phyloP scores from a whole-genome alignment of 768 basidiomycete species.

The Tephrocybe sp. region DNA sequence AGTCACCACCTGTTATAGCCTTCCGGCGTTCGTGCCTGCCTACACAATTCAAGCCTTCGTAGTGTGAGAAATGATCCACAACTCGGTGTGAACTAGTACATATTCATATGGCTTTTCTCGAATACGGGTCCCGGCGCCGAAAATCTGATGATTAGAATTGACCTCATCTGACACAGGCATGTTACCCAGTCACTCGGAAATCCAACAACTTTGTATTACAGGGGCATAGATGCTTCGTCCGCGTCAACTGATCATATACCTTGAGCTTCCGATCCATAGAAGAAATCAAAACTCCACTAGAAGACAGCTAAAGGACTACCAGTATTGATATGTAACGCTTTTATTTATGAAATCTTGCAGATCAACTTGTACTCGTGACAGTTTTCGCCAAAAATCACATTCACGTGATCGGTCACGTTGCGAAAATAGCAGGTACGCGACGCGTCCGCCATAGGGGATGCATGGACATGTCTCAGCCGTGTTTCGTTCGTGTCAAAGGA shows the following conservation, averaged over 20 bases:
- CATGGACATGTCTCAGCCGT: neutral
- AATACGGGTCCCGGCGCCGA: no score
- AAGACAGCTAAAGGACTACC: no score
- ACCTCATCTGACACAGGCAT: slow-evolving; percentile 1
- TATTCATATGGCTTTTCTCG: no score
- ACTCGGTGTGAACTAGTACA: no score
- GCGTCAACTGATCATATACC: slow-evolving; percentile 7
- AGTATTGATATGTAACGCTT: no score
- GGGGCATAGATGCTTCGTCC: slow-evolving; percentile 1
- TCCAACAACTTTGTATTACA: neutral
- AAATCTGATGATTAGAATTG: neutral
- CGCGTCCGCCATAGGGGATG: slow-evolving; percentile 2
- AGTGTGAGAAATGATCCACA: neutral
- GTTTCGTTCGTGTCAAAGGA: neutral
- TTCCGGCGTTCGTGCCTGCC: no score
- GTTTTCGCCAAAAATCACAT: slow-evolving; percentile 21
- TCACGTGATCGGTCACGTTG: slow-evolving; percentile 23
- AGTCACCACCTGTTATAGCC: no score
- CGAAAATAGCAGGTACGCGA: slow-evolving; percentile 2
- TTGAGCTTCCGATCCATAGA: slow-evolving; percentile 3
- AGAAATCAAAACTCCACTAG: neutral
- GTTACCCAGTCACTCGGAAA: neutral
- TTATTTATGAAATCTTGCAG: neutral
- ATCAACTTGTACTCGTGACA: slow-evolving; percentile 4
- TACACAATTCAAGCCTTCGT: neutral